Percentiles rank a stretch among this genome's conserved stretches.
phyloP scores from a whole-genome alignment of 805 yeast species.

The Wickerhamiella azyma region DNA sequence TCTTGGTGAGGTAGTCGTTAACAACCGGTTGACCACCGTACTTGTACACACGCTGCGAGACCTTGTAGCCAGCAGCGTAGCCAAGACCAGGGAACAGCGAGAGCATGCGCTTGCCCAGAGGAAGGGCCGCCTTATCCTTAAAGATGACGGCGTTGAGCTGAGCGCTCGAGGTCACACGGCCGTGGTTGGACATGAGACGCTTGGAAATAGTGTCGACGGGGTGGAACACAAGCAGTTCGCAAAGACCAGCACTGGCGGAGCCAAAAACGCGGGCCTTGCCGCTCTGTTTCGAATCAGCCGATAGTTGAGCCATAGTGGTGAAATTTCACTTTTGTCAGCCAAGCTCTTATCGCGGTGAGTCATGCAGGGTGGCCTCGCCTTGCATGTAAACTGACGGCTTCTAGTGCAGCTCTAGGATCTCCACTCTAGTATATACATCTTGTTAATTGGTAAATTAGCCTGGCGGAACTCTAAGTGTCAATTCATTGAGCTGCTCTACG shows the following conservation, averaged over 20 bases:
- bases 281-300: slow-evolving; percentile 60
- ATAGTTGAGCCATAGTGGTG: slow-evolving; percentile 18
- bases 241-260: slow-evolving; percentile 96
- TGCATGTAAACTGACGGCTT: no score
- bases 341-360: no score
- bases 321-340: no score
- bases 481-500: no score
- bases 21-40: slow-evolving; percentile 99
- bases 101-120: slow-evolving; percentile 55
- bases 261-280: slow-evolving; percentile 86
- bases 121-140: slow-evolving; percentile 61
- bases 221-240: slow-evolving; percentile 94
- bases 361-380: no score
- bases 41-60: slow-evolving; percentile 93
- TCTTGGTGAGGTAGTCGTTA: slow-evolving; percentile 72
- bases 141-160: slow-evolving; percentile 80
- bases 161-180: slow-evolving; percentile 47
- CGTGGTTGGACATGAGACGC: slow-evolving; percentile 81
- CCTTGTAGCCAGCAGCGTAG: slow-evolving; percentile 93
- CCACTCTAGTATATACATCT: no score
- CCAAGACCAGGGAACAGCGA: slow-evolving; percentile 96
- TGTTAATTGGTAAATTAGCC: no score
- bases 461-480: no score
- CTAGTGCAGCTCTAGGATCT: no score
- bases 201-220: slow-evolving; percentile 96